A percentile compares a stretch with the other conserved stretches of the same genome.
Evolutionary conservation across 257 asterid species (phyloP).

Genomic region (Nicotiana tabacum): DNA sequence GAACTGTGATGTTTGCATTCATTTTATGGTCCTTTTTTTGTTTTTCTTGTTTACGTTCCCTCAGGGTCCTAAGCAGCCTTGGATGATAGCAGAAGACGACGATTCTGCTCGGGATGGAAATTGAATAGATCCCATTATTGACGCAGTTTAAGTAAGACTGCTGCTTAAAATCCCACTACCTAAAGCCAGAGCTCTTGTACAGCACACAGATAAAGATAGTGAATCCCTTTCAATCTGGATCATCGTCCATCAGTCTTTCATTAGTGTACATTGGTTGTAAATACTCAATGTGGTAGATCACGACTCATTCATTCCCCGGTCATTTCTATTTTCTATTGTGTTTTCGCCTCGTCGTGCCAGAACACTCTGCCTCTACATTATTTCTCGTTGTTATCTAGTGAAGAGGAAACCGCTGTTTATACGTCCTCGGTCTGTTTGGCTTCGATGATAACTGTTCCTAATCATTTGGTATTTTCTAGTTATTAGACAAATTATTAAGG

Average conservation of each 20-base stretch:
- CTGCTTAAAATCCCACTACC: neutral
- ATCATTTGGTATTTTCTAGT: neutral
- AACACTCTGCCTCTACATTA: too few species aligned
- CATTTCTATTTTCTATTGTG: too few species aligned
- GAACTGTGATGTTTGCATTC: neutral
- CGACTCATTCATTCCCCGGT: too few species aligned
- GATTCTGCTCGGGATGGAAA: slow-evolving; percentile 15
- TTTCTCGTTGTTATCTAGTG: too few species aligned
- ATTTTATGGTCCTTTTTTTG: neutral
- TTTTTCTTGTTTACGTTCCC: neutral
- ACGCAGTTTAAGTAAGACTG: neutral
- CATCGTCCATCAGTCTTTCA: neutral
- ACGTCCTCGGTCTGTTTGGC: neutral
- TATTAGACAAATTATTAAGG: too few species aligned
- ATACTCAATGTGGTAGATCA: neutral
- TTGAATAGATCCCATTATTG: neutral
- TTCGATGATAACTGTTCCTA: neutral
- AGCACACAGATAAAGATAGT: slow-evolving; percentile 1
- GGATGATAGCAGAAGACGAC: slow-evolving; percentile 70
- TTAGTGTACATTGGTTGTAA: neutral
- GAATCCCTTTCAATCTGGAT: slow-evolving; percentile 5
- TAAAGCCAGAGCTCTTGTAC: slow-evolving; percentile 10
- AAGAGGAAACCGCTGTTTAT: too few species aligned
- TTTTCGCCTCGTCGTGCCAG: too few species aligned
- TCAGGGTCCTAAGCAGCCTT: slow-evolving; percentile 81